Evolutionary conservation across 306 rosid genomes (phyloP), one percentile per base, ranked within the genome.

Genomic region (Cicer arietinum): DNA sequence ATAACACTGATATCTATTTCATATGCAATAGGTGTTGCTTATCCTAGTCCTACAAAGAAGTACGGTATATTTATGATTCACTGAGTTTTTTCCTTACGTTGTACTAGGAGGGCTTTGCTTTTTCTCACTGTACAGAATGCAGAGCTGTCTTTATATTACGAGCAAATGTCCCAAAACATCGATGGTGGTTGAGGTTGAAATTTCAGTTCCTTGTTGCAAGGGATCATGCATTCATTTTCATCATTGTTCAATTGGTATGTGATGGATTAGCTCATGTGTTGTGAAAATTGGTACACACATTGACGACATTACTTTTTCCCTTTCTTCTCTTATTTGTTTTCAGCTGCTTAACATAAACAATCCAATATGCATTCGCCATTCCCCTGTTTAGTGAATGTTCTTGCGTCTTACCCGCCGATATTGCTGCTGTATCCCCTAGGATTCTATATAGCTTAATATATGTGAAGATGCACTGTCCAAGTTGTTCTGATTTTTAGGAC

Each of bases 91-190:
- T 56, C 69, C 46, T 75, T 82, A 44, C 57, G 43, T 79, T 80
- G 44, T 71, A 57, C 69, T 83, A 94, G 97, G 99, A 94, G 89
- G 99, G 99, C 67, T 91, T 91, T 84, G 97, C 99, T 77, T 94
- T 94, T 84, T 89, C 97, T 76, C 97, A 92, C 81, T 94, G 99
- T 89, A 92, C 99, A 67, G 99, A 94, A 75, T 94, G 99, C 85
- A 87, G 93, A 80, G 99, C 95, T 60, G 61, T 86, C 83, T 94
- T 94, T 82, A 80, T 92, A 73, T 83, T 94, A 77, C 91, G 95
- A 68, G 92, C 99, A 50, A 94, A 92, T 89, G 89, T 90, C 80
- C 97, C 99, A 63, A 84, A 92, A 25, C 96, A 94, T 69, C 95
- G 99, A 64, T 90, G 99, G 99, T 91, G 96, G 99, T 77, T 94